Evolutionary conservation across 306 rosid genomes (phyloP).

Genomic region (Quercus dentata): DNA sequence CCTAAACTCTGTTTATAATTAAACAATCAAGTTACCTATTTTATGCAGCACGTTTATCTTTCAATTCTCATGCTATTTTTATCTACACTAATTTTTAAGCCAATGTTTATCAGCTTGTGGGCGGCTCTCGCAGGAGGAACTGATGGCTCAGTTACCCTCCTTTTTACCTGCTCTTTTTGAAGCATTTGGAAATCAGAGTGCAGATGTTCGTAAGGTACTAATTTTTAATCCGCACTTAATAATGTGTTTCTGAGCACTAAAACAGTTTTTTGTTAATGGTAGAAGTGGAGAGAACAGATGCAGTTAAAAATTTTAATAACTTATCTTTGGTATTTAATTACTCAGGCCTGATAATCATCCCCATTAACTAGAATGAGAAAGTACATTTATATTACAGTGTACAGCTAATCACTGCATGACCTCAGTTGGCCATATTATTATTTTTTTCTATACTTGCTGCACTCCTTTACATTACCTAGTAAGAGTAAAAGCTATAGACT

Average conservation of each 20-base stretch:
- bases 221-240: conserved; percentile 4
- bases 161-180: conserved; percentile 95
- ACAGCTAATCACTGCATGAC: not conserved
- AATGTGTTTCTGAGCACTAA: not conserved
- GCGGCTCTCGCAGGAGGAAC: conserved; percentile 81
- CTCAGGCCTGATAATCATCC: not conserved
- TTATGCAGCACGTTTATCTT: not conserved
- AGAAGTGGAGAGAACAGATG: not conserved
- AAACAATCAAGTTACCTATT: not conserved
- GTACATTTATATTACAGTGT: not conserved
- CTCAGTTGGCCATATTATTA: not conserved
- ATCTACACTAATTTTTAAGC: conserved; percentile 3
- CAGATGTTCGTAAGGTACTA: conserved; percentile 95
- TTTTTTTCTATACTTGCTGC: not conserved
- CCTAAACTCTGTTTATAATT: not conserved
- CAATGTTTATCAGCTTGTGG: conserved; percentile 62
- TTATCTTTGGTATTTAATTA: not conserved
- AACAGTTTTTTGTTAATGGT: not conserved
- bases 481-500: not conserved
- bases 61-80: not conserved
- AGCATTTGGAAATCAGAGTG: conserved; percentile 97
- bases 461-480: not conserved
- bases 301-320: not conserved
- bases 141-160: conserved; percentile 83
- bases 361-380: not conserved